Conservation (phyloP, 108 stramenopile genomes). For the Cyclotella distinguenda region DNA sequence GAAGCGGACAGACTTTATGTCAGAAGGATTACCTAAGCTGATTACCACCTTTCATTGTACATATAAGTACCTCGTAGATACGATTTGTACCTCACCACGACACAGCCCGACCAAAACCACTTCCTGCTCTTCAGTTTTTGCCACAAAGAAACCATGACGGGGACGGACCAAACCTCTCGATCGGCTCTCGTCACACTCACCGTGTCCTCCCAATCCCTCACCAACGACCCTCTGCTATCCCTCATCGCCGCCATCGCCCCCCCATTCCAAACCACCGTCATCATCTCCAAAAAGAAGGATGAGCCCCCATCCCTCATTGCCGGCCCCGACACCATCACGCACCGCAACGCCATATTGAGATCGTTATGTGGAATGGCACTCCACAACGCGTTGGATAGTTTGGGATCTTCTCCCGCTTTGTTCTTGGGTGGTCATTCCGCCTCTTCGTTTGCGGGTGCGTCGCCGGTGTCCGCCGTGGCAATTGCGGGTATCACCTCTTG, state of each 20-base stretch:
- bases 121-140: too few species aligned
- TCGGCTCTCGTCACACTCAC: slow-evolving; percentile 62
- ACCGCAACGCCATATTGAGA: slow-evolving; percentile 75
- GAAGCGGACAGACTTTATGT: too few species aligned
- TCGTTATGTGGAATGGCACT: slow-evolving; percentile 64
- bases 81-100: too few species aligned
- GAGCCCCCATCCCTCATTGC: slow-evolving; percentile 33
- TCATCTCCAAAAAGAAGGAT: slow-evolving; percentile 49
- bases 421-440: slow-evolving; percentile 68
- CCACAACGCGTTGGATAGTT: slow-evolving; percentile 65
- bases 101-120: too few species aligned
- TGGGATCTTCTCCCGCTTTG: slow-evolving; percentile 40
- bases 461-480: slow-evolving; percentile 57
- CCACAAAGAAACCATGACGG: slow-evolving; percentile 35
- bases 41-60: too few species aligned
- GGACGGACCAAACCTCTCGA: slow-evolving; percentile 24
- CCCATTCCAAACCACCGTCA: slow-evolving; percentile 54
- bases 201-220: slow-evolving; percentile 38
- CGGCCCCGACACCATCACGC: slow-evolving; percentile 47
- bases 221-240: slow-evolving; percentile 57
- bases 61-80: too few species aligned
- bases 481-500: slow-evolving; percentile 70
- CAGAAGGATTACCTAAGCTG: too few species aligned
- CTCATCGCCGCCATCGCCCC: slow-evolving; percentile 51
- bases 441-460: slow-evolving; percentile 32